phyloP scores from a whole-genome alignment of 2,329 filamentous ascomycete genomes.

The Fusarium fujikuroi region DNA sequence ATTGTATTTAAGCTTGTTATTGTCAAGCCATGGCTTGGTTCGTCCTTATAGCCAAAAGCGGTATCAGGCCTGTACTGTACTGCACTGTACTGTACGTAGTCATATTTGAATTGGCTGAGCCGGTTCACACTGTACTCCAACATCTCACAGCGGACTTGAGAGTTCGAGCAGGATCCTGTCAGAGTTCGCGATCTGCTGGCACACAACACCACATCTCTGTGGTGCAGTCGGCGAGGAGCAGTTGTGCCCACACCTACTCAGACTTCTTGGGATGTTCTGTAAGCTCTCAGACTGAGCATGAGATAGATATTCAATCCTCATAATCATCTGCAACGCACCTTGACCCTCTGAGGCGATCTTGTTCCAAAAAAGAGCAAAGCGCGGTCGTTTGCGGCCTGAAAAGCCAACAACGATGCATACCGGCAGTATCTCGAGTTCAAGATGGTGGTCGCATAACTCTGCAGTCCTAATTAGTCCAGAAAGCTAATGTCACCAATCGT shows the following conservation, averaged over 20 bases:
- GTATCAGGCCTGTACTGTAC: not conserved
- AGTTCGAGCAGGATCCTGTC: not conserved
- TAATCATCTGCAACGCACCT: not conserved
- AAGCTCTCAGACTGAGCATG: not conserved
- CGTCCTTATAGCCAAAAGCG: not conserved
- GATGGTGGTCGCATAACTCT: slow-evolving; percentile 2
- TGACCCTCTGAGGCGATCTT: not conserved
- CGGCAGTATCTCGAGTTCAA: slow-evolving; percentile 1
- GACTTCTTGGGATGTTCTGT: not conserved
- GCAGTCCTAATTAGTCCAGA: not conserved
- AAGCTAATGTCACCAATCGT: slow-evolving; percentile 17
- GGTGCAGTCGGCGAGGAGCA: not conserved
- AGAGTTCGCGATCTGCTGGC: not conserved
- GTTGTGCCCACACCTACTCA: not conserved
- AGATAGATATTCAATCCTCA: not conserved
- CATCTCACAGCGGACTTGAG: not conserved
- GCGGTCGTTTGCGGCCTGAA: not conserved
- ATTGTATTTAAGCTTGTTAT: slow-evolving; percentile 17
- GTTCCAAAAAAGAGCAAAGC: slow-evolving; percentile 5
- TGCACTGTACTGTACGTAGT: not conserved
- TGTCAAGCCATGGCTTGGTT: slow-evolving; percentile 6
- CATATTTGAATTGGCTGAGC: not conserved
- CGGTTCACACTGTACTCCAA: not conserved
- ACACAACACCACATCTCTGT: not conserved
- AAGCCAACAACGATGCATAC: slow-evolving; percentile 19